A percentile compares a stretch with the other conserved stretches of the same genome.
Conservation (phyloP, 805 yeast genomes). For the Sugiyamaella americana region DNA sequence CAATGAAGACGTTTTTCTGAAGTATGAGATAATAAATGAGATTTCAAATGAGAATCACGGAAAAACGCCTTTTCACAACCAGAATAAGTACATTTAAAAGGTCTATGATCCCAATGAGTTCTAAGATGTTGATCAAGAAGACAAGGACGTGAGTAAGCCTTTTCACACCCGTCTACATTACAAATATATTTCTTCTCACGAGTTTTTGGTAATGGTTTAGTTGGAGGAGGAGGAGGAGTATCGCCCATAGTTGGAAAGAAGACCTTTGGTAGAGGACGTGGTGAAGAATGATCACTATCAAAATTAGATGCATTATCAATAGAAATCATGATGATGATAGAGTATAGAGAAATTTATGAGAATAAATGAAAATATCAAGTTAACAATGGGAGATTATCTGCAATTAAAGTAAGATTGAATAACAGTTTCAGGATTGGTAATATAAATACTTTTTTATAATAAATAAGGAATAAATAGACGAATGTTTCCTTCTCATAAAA, state of each 20-base stretch:
- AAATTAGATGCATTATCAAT: no score
- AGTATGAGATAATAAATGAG: slow-evolving; percentile 65
- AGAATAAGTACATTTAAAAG: slow-evolving; percentile 52
- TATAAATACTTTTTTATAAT: no score
- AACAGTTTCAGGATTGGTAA: no score
- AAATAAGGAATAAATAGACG: no score
- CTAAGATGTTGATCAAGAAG: slow-evolving; percentile 75
- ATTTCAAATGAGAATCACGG: slow-evolving; percentile 71
- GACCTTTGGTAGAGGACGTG: slow-evolving; percentile 15
- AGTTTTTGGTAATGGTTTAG: slow-evolving; percentile 18
- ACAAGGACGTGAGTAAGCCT: slow-evolving; percentile 76
- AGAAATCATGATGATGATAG: no score
- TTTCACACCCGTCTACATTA: slow-evolving; percentile 58
- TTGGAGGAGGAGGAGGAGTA: neutral
- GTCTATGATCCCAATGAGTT: slow-evolving; percentile 71
- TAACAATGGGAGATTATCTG: no score
- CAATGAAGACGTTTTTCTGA: slow-evolving; percentile 68
- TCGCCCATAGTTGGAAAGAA: slow-evolving; percentile 5
- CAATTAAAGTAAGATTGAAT: no score
- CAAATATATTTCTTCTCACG: slow-evolving; percentile 63
- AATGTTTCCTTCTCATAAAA: no score
- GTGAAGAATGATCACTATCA: no score
- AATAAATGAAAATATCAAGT: no score
- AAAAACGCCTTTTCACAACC: slow-evolving; percentile 61
- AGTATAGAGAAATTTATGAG: no score